These are phyloP conservation scores for Wickerhamiella hasegawae DNA, from an alignment of 805 yeast species.

Conservation along the genomic window DNA sequence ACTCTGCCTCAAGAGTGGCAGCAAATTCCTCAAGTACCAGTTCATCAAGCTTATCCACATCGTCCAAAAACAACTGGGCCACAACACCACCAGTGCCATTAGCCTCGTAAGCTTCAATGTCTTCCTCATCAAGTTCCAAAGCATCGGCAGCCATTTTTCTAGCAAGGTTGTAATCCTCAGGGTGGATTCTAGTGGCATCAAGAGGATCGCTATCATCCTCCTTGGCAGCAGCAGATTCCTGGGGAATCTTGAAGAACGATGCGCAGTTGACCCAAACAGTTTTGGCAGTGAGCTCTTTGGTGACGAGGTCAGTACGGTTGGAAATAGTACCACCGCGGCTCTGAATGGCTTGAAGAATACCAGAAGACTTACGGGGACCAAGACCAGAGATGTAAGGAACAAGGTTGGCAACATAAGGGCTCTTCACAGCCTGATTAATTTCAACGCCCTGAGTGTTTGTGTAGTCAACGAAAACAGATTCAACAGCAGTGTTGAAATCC, in stretches of 20 bases:
- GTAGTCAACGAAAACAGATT: constrained; percentile 74
- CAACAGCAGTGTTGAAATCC: constrained; percentile 46
- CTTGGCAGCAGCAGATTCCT: constrained; percentile 39
- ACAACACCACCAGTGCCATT: constrained; percentile 57
- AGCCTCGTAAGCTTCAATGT: constrained; percentile 59
- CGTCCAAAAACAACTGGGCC: constrained; percentile 50
- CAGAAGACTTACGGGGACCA: constrained; percentile 90
- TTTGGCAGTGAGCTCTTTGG: constrained; percentile 62
- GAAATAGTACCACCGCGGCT: constrained; percentile 44
- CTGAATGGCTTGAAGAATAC: constrained; percentile 67
- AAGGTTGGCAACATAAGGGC: constrained; percentile 50
- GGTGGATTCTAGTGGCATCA: constrained; percentile 93
- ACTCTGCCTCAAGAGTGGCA: constrained; percentile 56
- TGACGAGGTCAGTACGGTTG: constrained; percentile 67
- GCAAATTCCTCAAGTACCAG: constrained; percentile 85
- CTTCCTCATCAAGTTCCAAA: constrained; percentile 88
- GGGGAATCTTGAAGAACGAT: constrained; percentile 69
- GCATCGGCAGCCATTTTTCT: constrained; percentile 98
- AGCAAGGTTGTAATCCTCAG: constrained; percentile 93
- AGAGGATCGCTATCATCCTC: constrained; percentile 49
- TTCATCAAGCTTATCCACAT: constrained; percentile 55
- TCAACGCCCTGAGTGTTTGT: constrained; percentile 88
- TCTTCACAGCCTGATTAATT: constrained; percentile 74
- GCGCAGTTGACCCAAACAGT: constrained; percentile 83
- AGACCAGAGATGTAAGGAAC: constrained; percentile 77